Evolutionary conservation across 805 yeast species (phyloP).

Genomic region (Torulaspora delbrueckii): DNA sequence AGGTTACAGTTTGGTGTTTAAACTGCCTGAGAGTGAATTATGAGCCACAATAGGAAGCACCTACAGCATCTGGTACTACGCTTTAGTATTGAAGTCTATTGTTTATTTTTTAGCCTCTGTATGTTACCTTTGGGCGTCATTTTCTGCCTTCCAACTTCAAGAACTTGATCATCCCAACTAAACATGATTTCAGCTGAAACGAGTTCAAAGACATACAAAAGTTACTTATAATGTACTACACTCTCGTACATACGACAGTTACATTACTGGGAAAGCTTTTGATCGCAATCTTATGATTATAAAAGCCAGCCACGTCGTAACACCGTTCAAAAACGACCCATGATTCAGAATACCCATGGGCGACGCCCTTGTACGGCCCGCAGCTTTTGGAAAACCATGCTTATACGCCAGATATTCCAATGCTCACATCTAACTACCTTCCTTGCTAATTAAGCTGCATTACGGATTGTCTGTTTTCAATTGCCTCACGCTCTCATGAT

Average conservation of each 20-base stretch:
- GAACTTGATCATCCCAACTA: neutral
- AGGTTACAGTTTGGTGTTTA: too few species aligned
- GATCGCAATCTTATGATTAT: neutral
- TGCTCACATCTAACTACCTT: too few species aligned
- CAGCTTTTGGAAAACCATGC: too few species aligned
- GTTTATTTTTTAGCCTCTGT: neutral
- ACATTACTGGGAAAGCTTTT: neutral
- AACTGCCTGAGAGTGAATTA: too few species aligned
- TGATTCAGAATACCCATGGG: neutral
- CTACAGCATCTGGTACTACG: too few species aligned
- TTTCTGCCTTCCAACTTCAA: neutral
- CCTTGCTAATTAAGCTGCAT: too few species aligned
- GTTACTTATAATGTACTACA: neutral
- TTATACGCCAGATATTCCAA: too few species aligned
- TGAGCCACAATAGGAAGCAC: too few species aligned
- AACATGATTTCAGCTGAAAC: neutral
- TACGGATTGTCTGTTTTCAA: too few species aligned
- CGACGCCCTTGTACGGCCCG: neutral
- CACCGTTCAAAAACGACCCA: neutral
- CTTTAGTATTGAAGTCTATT: too few species aligned
- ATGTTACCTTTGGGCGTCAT: neutral
- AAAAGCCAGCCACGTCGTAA: neutral
- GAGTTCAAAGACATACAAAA: neutral
- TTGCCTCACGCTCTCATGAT: too few species aligned
- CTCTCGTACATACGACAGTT: neutral